Base-by-base conservation (phyloP, 2,329 filamentous ascomycete species). In the Monilinia fructicola region DNA sequence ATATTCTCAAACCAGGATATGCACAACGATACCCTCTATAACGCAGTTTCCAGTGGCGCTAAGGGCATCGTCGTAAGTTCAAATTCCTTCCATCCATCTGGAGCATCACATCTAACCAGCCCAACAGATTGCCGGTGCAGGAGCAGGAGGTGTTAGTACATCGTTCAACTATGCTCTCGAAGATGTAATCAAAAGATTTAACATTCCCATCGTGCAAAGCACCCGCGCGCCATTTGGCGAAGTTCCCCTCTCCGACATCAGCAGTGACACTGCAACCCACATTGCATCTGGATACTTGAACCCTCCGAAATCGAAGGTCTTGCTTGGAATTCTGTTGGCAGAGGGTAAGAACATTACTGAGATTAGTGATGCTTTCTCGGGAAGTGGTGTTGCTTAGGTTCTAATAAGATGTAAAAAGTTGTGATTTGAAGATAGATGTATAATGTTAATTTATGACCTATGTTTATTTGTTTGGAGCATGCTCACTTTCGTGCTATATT, bases 1-100 rank as follows among this genome's bases (percentile, higher is more conserved):
- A 73, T 87, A 6, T 86, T 84, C 73, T 79, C 81, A 0, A 80
- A 87, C 74, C 80, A 87, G 71, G 83, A 81, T 66, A 81, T 84
- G 71, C 78, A 82, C 68, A 77, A 81, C 26, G 74, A 74, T 23
- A 77, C 85, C 2, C 80, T 85, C 53, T 75, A 79, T 35, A 79
- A 81, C 0, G 81, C 83, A 3, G 78, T 84, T n/a, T 77, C 76
- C 1, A 78, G 76, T 7, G 84, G 84, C 2, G 83, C 84, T 0
- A 74, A 81, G 68, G 85, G 85, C 1, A 78, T 87, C 12, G 82
- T 87, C 4, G 69, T 72, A 67, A 61, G 70, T 70, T 38, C 1
- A 31, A 5, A 38, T 4, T 18, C 21, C 28, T 23, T 14, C 31
- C 44, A 42, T 16, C 38, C 40, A 12, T 31, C 28, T 23, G 9